Base-by-base conservation (phyloP, 2,329 filamentous ascomycete species). In the Fusarium fracticaudum region DNA sequence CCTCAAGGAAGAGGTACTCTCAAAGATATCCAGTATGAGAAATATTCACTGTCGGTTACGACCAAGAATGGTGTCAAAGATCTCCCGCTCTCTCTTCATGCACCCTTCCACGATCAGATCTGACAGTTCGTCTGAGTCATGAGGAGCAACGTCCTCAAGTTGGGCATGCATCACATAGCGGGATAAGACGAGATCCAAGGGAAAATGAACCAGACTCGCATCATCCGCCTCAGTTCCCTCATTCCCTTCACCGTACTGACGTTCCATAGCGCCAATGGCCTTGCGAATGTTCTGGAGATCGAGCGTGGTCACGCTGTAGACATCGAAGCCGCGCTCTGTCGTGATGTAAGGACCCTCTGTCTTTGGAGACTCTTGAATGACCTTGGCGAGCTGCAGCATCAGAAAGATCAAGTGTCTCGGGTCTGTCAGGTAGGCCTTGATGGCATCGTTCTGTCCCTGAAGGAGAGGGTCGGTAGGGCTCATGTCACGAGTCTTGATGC, bases 151-250 rank as follows among this genome's bases (percentile, higher is more conserved):
- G 2, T 37, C 1, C n/a, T 53, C 48, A 20, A 35, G n/a, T 37
- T 4, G 5, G 6, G 5, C 2, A 1, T 20, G 3, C 1, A 22
- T 11, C n/a, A 37, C 8, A 14, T 26, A 53, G n/a, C 29, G n/a
- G n/a, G 17, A 13, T 6, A 53, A 37, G 48, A 24, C 1, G 4
- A 53, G 5, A 20, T 53, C 17, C 4, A 24, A 2, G 9, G 33
- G 22, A 50, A 50, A 0, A 5, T n/a, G 6, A 7, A 26, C 24
- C 12, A 24, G 6, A 9, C 8, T 14, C 12, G n/a, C 33, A 17
- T 37, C 35, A 37, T 37, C 35, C 15, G 35, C 15, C 15, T 37
- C 35, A 37, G 35, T 37, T 37, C 35, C 35, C 12, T 53, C n/a
- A 7, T 17, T 35, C 2, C 31, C 33, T 7, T 53, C 48, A 5